Base-by-base conservation (phyloP, 768 basidiomycete species). In the Trichaptum fuscoviolaceum region DNA sequence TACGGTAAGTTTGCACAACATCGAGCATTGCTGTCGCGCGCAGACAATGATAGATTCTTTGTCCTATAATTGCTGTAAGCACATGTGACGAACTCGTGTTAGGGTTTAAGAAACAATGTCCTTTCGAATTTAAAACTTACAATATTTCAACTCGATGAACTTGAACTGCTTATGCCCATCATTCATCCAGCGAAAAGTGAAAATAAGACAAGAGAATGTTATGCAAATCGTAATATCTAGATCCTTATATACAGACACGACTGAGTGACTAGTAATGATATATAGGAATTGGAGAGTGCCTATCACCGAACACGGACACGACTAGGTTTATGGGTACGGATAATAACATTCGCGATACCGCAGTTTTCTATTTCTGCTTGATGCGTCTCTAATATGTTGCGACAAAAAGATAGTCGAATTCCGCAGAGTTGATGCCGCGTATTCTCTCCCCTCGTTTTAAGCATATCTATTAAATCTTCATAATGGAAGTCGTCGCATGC, bases 401-500 rank as follows among this genome's bases (percentile, higher is more conserved):
- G 24, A 20, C 59, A 61, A 34, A 61, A 61, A 3, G 59, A 61
- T 17, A 61, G 30, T 34, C 59, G 24, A 34, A 61, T 24, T 25
- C 59, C 59, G 15, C 59, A 34, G 23, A 61, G 59, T 17, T 61
- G 24, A 9, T 34, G 59, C 30, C 59, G 59, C 15, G 8, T 34
- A 23, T 61, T 34, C 5, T 25, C 59, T 61, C 25, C 59, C 59
- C 59, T 12, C 10, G 59, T 61, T 24, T 61, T 61, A 9, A 61
- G 59, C 59, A 61, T 61, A 3, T 25, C 59, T 3, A 61, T 61
- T 17, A 61, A 61, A 24, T 61, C 59, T 61, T 61, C 30, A 34
- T 7, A 25, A 3, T 61, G 25, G 59, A 61, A 61, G 25, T 61
- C 59, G 15, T 61, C 59, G 15, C 59, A 61, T 18, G 59, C 23